Evolutionary conservation across 2,329 filamentous ascomycete genomes (phyloP), one percentile per base, ranked within the genome.

Genomic region (Neocucurbitaria cava): DNA sequence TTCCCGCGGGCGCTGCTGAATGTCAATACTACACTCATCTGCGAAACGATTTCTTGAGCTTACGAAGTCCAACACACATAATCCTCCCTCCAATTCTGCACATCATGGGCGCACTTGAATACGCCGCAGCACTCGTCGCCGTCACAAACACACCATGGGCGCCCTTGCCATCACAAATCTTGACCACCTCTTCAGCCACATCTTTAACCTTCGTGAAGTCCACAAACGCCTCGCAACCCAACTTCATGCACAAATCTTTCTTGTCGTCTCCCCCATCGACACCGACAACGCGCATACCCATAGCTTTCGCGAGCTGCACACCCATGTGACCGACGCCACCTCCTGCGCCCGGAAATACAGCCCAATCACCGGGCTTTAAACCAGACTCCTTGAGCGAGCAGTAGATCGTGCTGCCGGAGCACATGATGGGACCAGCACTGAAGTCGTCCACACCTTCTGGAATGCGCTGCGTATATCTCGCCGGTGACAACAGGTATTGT

Each of bases 401-500:
- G 64, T 85, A 83, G 51, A 85, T 82, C 0, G 84, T 86, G 17
- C 77, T 79, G 0, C 81, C 84, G 4, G 83, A 59, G 69, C 84
- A 86, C 82, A 86, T 85, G 47, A 86, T 79, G 0, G 83, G 84
- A 0, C 79, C 84, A 3, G 83, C 83, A 9, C 81, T 51, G 45
- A 82, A 78, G 51, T 84, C 82, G 0, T 77, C 68, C 0, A 85
- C 77, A 0, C 78, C 82, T 17, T 84, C 80, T 0, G 82, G 83
- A 52, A 85, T 85, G 10, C 76, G 76, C 1, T 75, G 75, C 2
- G 81, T 81, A 54, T 83, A 84, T 18, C 75, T 75, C 2, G 81
- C 83, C 0, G 84, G 83, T 2, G 77, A 79, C 6, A 79, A 74
- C 5, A 65, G 30, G 17, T 63, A 65, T 49, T 65, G 81, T 68